phyloP scores from a whole-genome alignment of 1,139 yeast species.

The Kurtzmaniella quercitrusa region DNA sequence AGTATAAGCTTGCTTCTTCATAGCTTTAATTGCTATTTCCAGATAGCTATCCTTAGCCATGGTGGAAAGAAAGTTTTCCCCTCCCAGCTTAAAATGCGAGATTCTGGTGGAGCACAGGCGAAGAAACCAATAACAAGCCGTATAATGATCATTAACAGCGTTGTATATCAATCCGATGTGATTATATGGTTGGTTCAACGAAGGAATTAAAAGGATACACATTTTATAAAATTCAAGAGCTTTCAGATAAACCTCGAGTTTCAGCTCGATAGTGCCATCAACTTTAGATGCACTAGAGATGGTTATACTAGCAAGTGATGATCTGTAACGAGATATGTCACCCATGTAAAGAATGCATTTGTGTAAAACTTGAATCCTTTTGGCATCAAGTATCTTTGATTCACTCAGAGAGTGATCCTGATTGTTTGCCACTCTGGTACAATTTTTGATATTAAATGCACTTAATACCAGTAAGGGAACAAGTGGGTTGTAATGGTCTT shows the following conservation, averaged over 20 bases:
- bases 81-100: constrained; percentile 41
- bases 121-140: constrained; percentile 45
- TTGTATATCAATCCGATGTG: constrained; percentile 60
- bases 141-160: constrained; percentile 27
- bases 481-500: constrained; percentile 31
- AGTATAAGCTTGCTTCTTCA: background rate
- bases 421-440: background rate
- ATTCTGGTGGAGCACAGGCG: constrained; percentile 56
- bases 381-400: constrained; percentile 27
- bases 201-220: constrained; percentile 56
- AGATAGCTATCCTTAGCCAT: constrained; percentile 16
- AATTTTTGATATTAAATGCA: constrained; percentile 18
- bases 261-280: constrained; percentile 31
- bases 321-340: constrained; percentile 55
- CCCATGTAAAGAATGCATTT: constrained; percentile 56
- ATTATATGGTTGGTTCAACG: constrained; percentile 63
- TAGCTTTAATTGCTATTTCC: constrained; percentile 10
- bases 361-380: constrained; percentile 48
- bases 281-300: constrained; percentile 32
- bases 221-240: constrained; percentile 47
- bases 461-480: constrained; percentile 26
- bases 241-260: constrained; percentile 24
- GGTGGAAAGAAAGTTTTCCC: constrained; percentile 32
- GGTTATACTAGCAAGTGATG: constrained; percentile 40
- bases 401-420: too few relatives aligned